Conservation (phyloP, 2,329 filamentous ascomycete genomes). For the Neopestalotiopsis clavispora region DNA sequence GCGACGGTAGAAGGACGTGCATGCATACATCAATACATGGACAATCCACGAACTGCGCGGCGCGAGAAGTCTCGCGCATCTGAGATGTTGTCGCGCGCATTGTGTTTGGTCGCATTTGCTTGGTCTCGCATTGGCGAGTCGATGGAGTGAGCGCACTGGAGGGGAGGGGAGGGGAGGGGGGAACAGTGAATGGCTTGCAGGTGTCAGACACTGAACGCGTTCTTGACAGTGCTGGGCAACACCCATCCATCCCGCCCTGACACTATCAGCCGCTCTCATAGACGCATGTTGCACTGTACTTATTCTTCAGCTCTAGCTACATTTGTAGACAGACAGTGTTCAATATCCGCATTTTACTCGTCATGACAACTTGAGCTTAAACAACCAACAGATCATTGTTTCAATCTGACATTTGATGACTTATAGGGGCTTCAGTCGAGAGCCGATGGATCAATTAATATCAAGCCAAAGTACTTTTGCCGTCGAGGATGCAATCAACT, state of each 20-base stretch:
- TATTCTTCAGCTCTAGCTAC: no score
- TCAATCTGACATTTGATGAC: no score
- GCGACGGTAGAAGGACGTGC: background rate
- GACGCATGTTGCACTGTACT: background rate
- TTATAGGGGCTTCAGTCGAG: no score
- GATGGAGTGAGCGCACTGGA: background rate
- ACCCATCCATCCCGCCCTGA: background rate
- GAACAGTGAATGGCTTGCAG: slow-evolving; percentile 1
- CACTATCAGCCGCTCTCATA: background rate
- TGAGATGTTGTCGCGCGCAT: background rate
- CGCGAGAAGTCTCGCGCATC: slow-evolving; percentile 1
- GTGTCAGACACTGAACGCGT: background rate
- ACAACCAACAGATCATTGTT: no score
- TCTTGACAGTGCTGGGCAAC: background rate
- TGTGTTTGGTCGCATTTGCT: slow-evolving; percentile 8
- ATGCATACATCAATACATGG: no score
- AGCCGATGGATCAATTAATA: no score
- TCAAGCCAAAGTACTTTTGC: no score
- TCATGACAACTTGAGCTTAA: no score
- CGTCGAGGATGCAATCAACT: no score
- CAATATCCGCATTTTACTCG: no score
- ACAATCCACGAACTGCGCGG: background rate
- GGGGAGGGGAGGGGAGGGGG: background rate
- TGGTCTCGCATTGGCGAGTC: slow-evolving; percentile 11
- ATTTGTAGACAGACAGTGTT: no score